Evolutionary conservation across 106 monocot genomes (phyloP).

Genomic region (Dioscorea dumetorum): DNA sequence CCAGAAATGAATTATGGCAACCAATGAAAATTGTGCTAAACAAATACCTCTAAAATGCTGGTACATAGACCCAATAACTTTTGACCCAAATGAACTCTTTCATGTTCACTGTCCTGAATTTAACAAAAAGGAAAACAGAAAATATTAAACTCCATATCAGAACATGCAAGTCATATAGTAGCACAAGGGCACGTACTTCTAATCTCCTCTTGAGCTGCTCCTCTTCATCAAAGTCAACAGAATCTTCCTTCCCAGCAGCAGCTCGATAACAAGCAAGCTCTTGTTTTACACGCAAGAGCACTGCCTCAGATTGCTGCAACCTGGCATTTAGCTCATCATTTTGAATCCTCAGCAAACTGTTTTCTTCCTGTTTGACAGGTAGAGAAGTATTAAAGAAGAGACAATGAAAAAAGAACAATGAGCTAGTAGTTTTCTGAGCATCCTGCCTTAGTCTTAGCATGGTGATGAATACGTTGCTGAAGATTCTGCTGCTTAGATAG

Average conservation of each 20-base stretch:
- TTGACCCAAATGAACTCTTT: constrained; percentile 36
- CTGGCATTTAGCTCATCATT: constrained; percentile 52
- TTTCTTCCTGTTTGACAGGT: constrained; percentile 63
- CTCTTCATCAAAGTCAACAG: constrained; percentile 53
- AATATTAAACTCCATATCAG: background rate
- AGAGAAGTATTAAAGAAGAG: background rate
- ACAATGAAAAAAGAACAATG: background rate
- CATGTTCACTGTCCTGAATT: constrained; percentile 51
- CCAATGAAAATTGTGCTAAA: background rate
- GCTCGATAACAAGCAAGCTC: constrained; percentile 52
- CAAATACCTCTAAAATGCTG: constrained; percentile 38
- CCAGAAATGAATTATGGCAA: background rate
- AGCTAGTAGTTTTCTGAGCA: background rate
- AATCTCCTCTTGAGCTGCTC: constrained; percentile 34
- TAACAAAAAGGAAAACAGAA: background rate
- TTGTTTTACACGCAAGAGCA: constrained; percentile 47
- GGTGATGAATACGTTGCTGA: constrained; percentile 67
- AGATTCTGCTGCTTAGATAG: constrained; percentile 56
- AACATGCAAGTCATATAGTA: no score
- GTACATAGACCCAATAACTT: constrained; percentile 41
- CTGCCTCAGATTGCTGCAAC: constrained; percentile 32
- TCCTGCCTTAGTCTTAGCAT: constrained; percentile 74
- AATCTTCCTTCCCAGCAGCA: constrained; percentile 33
- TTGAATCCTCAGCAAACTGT: constrained; percentile 34
- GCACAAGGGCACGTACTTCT: constrained; percentile 23